Conservation (phyloP, 805 yeast species). For the Scheffersomyces spartinae region DNA sequence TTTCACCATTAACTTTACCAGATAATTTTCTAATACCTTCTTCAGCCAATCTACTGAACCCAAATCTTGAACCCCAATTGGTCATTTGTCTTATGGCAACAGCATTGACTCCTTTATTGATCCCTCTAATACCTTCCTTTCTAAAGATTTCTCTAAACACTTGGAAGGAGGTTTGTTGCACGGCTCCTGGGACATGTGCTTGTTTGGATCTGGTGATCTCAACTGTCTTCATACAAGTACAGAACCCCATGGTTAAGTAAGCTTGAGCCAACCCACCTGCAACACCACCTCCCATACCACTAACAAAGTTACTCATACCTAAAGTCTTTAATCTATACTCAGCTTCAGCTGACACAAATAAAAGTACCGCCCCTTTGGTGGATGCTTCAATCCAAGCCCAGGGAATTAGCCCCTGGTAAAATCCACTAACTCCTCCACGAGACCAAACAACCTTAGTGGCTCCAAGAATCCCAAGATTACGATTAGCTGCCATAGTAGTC, state of each 20-base stretch:
- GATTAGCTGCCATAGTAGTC: conserved; percentile 97
- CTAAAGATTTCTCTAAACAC: conserved; percentile 78
- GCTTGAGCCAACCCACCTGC: conserved; percentile 96
- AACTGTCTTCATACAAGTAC: conserved; percentile 98
- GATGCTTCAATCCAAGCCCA: conserved; percentile 99
- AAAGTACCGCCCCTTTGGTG: conserved; percentile 94
- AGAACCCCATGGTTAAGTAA: conserved; percentile 92
- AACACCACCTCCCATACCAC: conserved; percentile 95
- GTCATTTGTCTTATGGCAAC: conserved; percentile 99
- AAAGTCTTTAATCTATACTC: conserved; percentile 61
- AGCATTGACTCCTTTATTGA: conserved; percentile 96
- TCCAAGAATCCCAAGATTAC: conserved; percentile 53
- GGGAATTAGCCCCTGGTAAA: conserved; percentile 95
- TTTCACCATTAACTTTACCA: conserved; percentile 45
- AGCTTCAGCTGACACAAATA: conserved; percentile 87
- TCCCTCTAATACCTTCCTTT: conserved; percentile 86
- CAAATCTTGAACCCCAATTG: conserved; percentile 98
- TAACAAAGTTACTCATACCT: conserved; percentile 59
- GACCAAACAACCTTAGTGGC: conserved; percentile 76
- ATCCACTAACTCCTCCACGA: conserved; percentile 86
- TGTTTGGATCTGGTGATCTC: conserved; percentile 90
- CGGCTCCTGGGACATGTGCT: conserved; percentile 48
- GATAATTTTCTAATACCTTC: conserved; percentile 57
- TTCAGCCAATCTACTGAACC: conserved; percentile 85
- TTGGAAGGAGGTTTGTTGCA: conserved; percentile 65